Evolutionary conservation across 345 rosid genomes (phyloP).

Genomic region (Clarkia xantiana): DNA sequence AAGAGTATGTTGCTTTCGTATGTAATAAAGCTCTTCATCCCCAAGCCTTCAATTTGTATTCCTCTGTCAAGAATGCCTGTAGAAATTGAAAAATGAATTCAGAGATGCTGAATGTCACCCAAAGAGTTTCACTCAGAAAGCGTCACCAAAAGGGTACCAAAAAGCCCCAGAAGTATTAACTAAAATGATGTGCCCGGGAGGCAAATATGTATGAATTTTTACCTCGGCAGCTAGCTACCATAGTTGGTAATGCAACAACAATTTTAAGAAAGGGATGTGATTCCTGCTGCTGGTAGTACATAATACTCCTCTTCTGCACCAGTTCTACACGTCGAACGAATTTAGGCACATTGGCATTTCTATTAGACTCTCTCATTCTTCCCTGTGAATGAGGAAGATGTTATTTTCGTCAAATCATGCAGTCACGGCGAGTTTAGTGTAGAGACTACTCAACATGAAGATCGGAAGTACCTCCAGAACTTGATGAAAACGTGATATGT

Average conservation of each 20-base stretch:
- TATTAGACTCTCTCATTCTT: slow-evolving; percentile 67
- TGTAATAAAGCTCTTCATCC: slow-evolving; percentile 81
- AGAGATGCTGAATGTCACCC: not conserved
- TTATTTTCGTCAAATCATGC: slow-evolving; percentile 2
- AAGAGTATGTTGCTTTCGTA: slow-evolving; percentile 91
- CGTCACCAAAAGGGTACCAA: not conserved
- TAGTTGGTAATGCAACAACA: slow-evolving; percentile 79
- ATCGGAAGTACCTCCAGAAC: slow-evolving; percentile 57
- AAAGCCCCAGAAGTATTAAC: not conserved
- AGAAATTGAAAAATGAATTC: slow-evolving; percentile 4
- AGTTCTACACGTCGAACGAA: slow-evolving; percentile 47
- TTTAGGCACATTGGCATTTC: slow-evolving; percentile 46
- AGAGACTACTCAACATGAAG: not conserved
- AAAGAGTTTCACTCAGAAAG: not conserved
- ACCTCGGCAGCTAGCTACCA: slow-evolving; percentile 92
- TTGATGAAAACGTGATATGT: slow-evolving; percentile 68
- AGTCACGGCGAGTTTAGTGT: slow-evolving; percentile 3
- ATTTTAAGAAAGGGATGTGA: slow-evolving; percentile 80
- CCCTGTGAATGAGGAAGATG: slow-evolving; percentile 20
- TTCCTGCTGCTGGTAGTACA: slow-evolving; percentile 80
- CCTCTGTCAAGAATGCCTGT: slow-evolving; percentile 93
- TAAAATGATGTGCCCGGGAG: not conserved
- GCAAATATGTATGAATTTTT: slow-evolving; percentile 9
- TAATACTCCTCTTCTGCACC: slow-evolving; percentile 73
- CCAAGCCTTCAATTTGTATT: slow-evolving; percentile 84